These are phyloP conservation scores for Fusarium sterilihyphosum DNA, from an alignment of 2,329 filamentous ascomycete genomes.

Conservation along the genomic window DNA sequence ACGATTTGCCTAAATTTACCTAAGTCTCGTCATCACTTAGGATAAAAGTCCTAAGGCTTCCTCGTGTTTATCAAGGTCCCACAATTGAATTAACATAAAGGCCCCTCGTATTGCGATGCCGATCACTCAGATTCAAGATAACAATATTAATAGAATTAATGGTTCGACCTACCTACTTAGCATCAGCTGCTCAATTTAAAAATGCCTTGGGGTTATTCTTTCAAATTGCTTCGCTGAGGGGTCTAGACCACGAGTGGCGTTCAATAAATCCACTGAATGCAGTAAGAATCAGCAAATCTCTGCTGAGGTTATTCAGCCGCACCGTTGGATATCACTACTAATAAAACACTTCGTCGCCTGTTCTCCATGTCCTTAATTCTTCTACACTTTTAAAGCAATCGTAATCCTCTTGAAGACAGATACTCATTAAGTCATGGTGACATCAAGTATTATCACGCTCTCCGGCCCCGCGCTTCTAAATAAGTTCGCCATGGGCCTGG, in stretches of 20 bases:
- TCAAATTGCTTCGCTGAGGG: not conserved
- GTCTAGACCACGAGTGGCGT: not conserved
- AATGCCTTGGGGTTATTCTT: not conserved
- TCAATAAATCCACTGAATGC: not conserved
- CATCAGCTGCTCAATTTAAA: not conserved
- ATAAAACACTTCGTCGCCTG: not conserved
- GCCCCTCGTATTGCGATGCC: no score
- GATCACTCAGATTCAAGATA: not conserved
- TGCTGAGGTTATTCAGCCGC: not conserved
- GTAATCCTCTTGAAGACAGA: not conserved
- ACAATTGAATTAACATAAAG: no score
- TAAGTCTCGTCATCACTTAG: not conserved
- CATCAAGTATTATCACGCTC: not conserved
- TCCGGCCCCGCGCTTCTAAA: not conserved
- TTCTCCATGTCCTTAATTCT: no score
- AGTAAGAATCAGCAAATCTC: not conserved
- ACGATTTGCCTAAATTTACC: no score
- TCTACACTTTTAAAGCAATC: not conserved
- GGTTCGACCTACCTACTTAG: not conserved
- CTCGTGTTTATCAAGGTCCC: conserved; percentile 6
- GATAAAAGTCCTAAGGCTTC: not conserved
- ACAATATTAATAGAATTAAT: no score
- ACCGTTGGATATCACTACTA: not conserved
- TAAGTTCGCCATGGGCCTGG: not conserved
- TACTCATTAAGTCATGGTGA: not conserved